A percentile compares a stretch with the other conserved stretches of the same genome.
phyloP scores from a whole-genome alignment of 306 rosid genomes.

The Cucumis hystrix region DNA sequence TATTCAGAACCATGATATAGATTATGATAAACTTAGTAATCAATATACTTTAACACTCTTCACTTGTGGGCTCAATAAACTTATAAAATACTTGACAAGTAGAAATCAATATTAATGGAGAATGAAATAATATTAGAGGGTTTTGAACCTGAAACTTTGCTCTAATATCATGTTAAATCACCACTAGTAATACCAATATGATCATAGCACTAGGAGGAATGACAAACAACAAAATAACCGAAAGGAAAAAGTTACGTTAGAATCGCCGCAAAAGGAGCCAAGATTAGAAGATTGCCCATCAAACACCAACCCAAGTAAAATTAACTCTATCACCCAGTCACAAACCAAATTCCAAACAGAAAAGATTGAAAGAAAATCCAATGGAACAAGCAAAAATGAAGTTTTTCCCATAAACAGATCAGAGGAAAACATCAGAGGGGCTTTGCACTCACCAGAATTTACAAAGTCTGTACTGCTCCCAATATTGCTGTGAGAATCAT shows the following conservation, averaged over 20 bases:
- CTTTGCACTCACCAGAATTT: constrained; percentile 54
- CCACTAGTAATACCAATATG: too few relatives aligned
- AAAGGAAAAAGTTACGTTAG: not conserved
- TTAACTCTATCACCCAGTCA: not conserved
- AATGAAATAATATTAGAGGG: too few relatives aligned
- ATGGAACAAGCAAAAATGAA: not conserved
- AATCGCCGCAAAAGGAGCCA: not conserved
- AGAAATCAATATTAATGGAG: too few relatives aligned
- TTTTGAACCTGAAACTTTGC: too few relatives aligned
- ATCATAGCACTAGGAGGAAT: not conserved
- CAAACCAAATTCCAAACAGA: constrained; percentile 2
- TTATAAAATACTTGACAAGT: too few relatives aligned
- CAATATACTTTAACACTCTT: too few relatives aligned
- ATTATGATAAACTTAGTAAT: too few relatives aligned
- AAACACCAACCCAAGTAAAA: not conserved
- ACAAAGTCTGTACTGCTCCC: constrained; percentile 47
- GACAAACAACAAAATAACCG: not conserved
- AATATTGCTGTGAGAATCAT: constrained; percentile 32
- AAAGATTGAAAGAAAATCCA: not conserved
- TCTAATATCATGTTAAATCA: too few relatives aligned
- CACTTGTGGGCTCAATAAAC: too few relatives aligned
- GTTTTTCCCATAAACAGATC: not conserved
- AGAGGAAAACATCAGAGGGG: not conserved
- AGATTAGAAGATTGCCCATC: not conserved
- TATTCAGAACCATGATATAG: too few relatives aligned